Evolutionary conservation across 768 basidiomycete species (phyloP), one percentile per base, ranked within the genome.

Genomic region (Cystobasidium onofrii): DNA sequence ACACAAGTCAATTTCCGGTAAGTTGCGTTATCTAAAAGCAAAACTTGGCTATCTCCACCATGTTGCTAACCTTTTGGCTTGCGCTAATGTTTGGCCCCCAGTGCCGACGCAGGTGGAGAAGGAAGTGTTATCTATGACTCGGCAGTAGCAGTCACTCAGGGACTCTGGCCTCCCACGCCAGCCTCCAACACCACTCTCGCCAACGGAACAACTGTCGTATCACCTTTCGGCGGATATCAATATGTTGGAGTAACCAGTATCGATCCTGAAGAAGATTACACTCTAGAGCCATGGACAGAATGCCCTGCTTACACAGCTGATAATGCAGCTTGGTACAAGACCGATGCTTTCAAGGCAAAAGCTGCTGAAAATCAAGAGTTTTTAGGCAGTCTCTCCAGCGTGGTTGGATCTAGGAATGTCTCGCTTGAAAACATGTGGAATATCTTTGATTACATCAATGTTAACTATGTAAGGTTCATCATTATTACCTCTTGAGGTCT

Each of bases 201-300:
- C 1, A 88, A 91, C 77, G 87, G 88, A 1, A 85, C 88, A 1
- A 85, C 81, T 13, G 80, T 90, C 36, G 46, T 43, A 1, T 87
- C 85, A 10, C 88, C 90, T 15, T 80, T 89, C 1, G 81, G 80
- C 25, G 90, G 90, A 7, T 90, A 89, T 79, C 88, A 90, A 81
- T 93, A 92, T 76, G 86, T 93, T 61, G 89, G 90, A 15, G 85
- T 76, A 34, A 39, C 54, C 36, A 66, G 60, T 55, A 64, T 74
- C 6, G 64, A 76, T 18, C 67, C 60, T 6, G 73, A 66, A 20
- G 62, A 76, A 17, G 75, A 73, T 43, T 55, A 75, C 46, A 52
- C 64, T 9, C 75, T 76, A 7, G 75, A 76, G 34, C 36, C 63
- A 1, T 76, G 72, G 64, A 66, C 63, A 10, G 50, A 60, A 13